Percentiles rank a stretch among this genome's conserved stretches.
These are phyloP conservation scores for Fraxinus cuspidata DNA, from an alignment of 257 asterid species.

Conservation along the genomic window DNA sequence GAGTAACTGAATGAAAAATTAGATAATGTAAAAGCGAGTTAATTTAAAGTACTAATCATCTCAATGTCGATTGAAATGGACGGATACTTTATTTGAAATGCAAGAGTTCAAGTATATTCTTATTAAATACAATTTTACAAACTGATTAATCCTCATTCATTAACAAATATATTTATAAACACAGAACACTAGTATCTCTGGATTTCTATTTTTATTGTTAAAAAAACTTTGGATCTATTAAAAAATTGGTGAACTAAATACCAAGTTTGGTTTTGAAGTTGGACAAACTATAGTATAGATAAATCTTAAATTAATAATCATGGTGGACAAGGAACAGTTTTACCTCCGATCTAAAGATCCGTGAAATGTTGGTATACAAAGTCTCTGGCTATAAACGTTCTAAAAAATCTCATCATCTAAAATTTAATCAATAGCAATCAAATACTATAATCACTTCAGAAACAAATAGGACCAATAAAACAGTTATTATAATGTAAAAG, in stretches of 20 bases:
- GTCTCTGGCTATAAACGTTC: background rate
- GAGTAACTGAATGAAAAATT: background rate
- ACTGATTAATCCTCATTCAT: background rate
- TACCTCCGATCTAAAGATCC: background rate
- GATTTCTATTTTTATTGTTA: background rate
- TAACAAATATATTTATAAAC: background rate
- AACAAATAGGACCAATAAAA: background rate
- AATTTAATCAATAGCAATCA: background rate
- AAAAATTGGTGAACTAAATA: background rate
- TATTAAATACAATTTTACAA: background rate
- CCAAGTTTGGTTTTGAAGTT: background rate
- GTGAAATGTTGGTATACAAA: background rate
- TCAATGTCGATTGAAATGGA: background rate
- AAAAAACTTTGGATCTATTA: background rate
- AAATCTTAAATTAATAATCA: background rate
- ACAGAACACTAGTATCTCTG: background rate
- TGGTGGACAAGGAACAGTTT: background rate
- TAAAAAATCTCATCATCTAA: background rate
- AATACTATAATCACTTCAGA: background rate
- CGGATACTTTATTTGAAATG: background rate
- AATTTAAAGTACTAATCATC: too few species aligned
- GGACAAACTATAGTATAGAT: background rate
- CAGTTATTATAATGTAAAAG: background rate
- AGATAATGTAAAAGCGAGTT: too few species aligned
- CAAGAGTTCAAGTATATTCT: background rate